Evolutionary conservation across 2,329 filamentous ascomycete species (phyloP), one percentile per base, ranked within the genome.

Genomic region (Elsinoe australis): DNA sequence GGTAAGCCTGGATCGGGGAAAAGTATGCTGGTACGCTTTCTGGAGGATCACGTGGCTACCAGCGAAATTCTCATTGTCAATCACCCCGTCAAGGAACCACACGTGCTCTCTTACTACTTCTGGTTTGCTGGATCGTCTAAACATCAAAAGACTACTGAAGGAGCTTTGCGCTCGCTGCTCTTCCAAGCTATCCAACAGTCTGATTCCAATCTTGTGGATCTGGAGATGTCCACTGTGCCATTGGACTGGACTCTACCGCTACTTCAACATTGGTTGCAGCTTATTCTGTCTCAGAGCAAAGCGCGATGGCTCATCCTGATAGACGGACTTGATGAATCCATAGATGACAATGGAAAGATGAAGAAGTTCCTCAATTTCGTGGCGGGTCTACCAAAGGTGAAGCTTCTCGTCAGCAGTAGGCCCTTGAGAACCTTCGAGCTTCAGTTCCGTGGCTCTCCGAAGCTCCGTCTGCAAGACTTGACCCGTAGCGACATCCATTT

Each of bases 1-100:
- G 38, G 38, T 7, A 42, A 42, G 38, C 19, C 38, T 4, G 38
- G 38, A 12, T 42, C 38, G 5, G 38, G 38, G 7, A 42, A 42
- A 15, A 42, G 38, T 15, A 42, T 24, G 17, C 38, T 42, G 5
- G 28, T 42, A 22, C 38, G 38, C 21, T 42, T 19, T 12, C 21
- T 42, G 9, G 17, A 22, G 8, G 4, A 8, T 3, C 38, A 42
- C 14, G 14, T 4, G 5, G 31, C 5, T n/a, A n/a, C 12, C 17
- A 5, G 5, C 5, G 31, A n/a, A n/a, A 5, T 33, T 5, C 5
- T 33, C 5, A 10, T n/a, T 33, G 5, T 15, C 17, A n/a, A 15
- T 6, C 5, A 15, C 12, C 5, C 31, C 5, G 17, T 33, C 5
- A n/a, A 10, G 5, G 31, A 33, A n/a, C 5, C 5, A 5, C 31